phyloP scores from a whole-genome alignment of 176 grass and related monocot genomes.

The Rhynchospora pubera region DNA sequence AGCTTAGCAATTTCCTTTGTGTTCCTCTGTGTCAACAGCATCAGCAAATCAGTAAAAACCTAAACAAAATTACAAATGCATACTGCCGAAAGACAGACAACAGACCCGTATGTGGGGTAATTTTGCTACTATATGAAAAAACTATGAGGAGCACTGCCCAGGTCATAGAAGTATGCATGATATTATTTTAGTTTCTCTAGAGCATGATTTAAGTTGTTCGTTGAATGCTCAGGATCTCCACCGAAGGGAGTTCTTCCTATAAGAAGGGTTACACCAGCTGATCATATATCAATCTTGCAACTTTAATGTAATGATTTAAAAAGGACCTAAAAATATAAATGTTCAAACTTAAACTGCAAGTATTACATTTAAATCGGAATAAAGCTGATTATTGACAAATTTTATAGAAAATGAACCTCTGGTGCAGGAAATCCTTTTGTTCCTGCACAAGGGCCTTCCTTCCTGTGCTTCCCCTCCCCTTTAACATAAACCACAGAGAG shows the following conservation, averaged over 20 bases:
- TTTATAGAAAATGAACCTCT: slow-evolving; percentile 46
- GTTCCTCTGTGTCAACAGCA: slow-evolving; percentile 28
- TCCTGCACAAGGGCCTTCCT: slow-evolving; percentile 93
- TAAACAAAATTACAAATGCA: background rate
- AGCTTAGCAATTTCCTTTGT: slow-evolving; percentile 91
- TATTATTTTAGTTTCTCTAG: background rate
- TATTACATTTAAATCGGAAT: background rate
- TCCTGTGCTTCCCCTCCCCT: slow-evolving; percentile 77
- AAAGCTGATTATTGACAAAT: background rate
- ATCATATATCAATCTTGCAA: slow-evolving; percentile 92
- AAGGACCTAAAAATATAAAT: slow-evolving; percentile 17
- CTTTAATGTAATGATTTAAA: no score
- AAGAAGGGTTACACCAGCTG: slow-evolving; percentile 78
- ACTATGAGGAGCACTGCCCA: background rate
- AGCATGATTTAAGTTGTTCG: background rate
- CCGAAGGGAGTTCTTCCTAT: slow-evolving; percentile 67
- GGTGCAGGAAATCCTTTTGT: slow-evolving; percentile 99
- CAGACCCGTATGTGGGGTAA: background rate
- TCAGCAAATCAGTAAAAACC: background rate
- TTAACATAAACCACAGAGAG: background rate
- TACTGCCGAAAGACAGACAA: background rate
- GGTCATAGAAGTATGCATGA: background rate
- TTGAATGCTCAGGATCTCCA: slow-evolving; percentile 85
- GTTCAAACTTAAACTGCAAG: slow-evolving; percentile 18
- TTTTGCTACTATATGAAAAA: background rate